These are phyloP conservation scores for Metschnikowia sp. DNA, from an alignment of 805 yeast species.

Conservation along the genomic window DNA sequence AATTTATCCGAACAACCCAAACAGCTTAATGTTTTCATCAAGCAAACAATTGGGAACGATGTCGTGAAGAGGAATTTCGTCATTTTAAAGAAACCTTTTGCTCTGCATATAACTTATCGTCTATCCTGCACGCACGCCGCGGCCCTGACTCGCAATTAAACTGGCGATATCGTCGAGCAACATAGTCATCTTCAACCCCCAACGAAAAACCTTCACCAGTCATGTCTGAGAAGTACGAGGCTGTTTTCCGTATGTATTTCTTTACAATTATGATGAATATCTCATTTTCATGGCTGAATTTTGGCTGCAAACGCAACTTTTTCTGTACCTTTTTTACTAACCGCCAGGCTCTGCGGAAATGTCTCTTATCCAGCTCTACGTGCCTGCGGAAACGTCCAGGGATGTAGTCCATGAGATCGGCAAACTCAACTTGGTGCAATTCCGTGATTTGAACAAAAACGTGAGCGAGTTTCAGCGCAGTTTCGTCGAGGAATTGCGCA, in stretches of 20 bases:
- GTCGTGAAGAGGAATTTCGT: too few species aligned
- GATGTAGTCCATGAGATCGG: slow-evolving; percentile 86
- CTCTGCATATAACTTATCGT: too few species aligned
- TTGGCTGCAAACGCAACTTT: not conserved
- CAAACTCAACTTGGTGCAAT: slow-evolving; percentile 79
- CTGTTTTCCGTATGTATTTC: slow-evolving; percentile 41
- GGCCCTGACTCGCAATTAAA: too few species aligned
- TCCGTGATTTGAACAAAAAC: slow-evolving; percentile 76
- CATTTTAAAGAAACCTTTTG: too few species aligned
- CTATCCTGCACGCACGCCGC: too few species aligned
- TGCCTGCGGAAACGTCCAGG: slow-evolving; percentile 86
- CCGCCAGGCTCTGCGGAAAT: slow-evolving; percentile 85
- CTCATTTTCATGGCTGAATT: not conserved
- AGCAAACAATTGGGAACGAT: too few species aligned
- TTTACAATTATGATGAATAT: too few species aligned
- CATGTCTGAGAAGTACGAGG: slow-evolving; percentile 38
- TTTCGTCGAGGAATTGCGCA: slow-evolving; percentile 83
- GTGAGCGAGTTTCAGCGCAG: slow-evolving; percentile 85
- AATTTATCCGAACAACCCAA: too few species aligned
- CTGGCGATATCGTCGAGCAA: too few species aligned
- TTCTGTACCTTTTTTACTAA: slow-evolving; percentile 13
- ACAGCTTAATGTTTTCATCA: too few species aligned
- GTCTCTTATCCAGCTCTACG: slow-evolving; percentile 87
- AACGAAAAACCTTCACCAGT: too few species aligned
- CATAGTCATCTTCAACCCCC: too few species aligned